Base-by-base conservation (phyloP, 192 early-diverging fungal species). In the Backusella westeae region DNA sequence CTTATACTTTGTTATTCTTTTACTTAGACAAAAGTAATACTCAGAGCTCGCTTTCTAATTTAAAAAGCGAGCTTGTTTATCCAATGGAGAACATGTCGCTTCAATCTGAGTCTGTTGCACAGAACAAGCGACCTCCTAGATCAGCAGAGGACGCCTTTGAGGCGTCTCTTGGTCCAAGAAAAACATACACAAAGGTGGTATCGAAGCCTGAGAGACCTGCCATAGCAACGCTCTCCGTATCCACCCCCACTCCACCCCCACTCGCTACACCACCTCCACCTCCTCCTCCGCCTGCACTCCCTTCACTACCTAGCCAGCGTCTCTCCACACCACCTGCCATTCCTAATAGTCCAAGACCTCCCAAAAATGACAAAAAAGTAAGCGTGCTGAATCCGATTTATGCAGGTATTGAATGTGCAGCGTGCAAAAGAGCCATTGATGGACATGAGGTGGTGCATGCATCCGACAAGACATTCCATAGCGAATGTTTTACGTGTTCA, bases 401-500 rank as follows among this genome's bases (percentile, higher is more conserved):
- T 35, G 46, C 78, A 49, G 74, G 75, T 8, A 46, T 77, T 4
- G 63, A 42, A 12, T 89, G 88, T 69, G 81, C 80, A 1, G 83
- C 77, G 9, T 89, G 88, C 67, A 70, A 81, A 15, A 77, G 86
- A 74, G 71, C 84, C 4, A 86, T 87, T 34, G 67, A 74, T 12
- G 88, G 88, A 0, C 80, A 73, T 39, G 77, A 86, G 29, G 85
- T 89, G 4, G 80, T 82, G n/a, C 84, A 87, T 3, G 82, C 88
- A 82, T 26, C 42, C 23, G 84, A 83, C n/a, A 87, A 87, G 39
- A 75, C 77, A 42, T 90, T 87, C 85, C 89, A 90, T 72, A 78
- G 86, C 6, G 82, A 83, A 9, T 85, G 86, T 66, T 90, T 90
- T 71, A 79, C 75, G 0, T 90, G 89, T 69, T 74, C 46, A 36